Base-by-base conservation (phyloP, 1,284 basidiomycete genomes). In the Ustilago loliicola region DNA sequence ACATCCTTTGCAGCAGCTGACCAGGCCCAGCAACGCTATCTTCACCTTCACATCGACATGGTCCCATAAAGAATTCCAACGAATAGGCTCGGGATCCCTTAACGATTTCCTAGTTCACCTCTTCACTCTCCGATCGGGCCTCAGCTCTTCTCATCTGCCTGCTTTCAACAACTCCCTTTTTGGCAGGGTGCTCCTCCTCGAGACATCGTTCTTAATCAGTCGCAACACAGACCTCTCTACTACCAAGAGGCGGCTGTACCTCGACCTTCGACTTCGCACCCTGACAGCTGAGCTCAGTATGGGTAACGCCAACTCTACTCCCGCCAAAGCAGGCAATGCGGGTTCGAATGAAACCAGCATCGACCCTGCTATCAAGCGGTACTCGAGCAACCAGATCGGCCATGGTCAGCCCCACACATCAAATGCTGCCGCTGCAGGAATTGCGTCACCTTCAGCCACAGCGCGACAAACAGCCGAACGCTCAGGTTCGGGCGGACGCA, bases 301-400 rank as follows among this genome's bases (percentile, higher is more conserved):
- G 75, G 75, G 75, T 25, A 77, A 77, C 50, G 59, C 69, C 42
- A 77, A 77, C 29, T 77, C 75, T 6, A 61, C 62, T 1, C 59
- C 74, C 51, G 50, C 48, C 38, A 77, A 70, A 25, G 40, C 40
- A 8, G 70, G 36, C 45, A 66, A 74, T 17, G 40, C 36, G 23
- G 40, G 48, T 3, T 51, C 64, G 11, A 47, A 53, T 8, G 70
- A 63, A 23, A 25, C 53, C 5, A 42, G 27, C 27, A 23, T 58
- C 27, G 63, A 69, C 48, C 63, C 62, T 6, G 27, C 60, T 45
- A 58, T 72, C 55, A 72, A 65, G 32, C 58, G 75, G 0, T 60
- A 72, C 45, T 61, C 59, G 54, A 77, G 70, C 53, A 62, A 61
- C 21, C 63, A 65, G 19, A 30, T 48, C 5, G 55, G 60, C 3